Conservation (phyloP, 805 yeast genomes). For the Komagataella phaffii region DNA sequence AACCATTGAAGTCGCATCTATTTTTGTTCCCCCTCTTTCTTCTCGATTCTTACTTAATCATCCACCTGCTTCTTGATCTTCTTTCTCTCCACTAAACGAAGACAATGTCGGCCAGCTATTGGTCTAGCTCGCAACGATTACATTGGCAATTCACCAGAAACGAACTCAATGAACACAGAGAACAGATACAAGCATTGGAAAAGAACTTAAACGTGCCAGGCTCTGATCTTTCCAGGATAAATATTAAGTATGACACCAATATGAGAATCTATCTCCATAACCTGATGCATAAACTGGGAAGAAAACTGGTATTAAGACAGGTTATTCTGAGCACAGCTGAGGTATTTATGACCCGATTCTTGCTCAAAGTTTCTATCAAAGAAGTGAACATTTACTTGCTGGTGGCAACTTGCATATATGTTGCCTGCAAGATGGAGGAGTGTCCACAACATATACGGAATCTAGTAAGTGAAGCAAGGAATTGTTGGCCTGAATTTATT, state of each 20-base stretch:
- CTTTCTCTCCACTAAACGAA: not conserved
- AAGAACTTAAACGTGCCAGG: slow-evolving; percentile 4
- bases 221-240: slow-evolving; percentile 12
- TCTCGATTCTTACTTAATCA: not conserved
- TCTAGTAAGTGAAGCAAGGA: slow-evolving; percentile 71
- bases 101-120: slow-evolving; percentile 67
- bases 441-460: slow-evolving; percentile 88
- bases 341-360: slow-evolving; percentile 66
- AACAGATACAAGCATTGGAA: slow-evolving; percentile 10
- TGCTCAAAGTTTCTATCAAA: slow-evolving; percentile 55
- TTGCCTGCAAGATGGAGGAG: slow-evolving; percentile 91
- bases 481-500: slow-evolving; percentile 88
- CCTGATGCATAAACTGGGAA: slow-evolving; percentile 50
- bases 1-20: not conserved
- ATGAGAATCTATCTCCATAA: slow-evolving; percentile 72
- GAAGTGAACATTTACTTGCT: slow-evolving; percentile 76
- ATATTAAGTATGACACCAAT: slow-evolving; percentile 38
- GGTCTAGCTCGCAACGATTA: slow-evolving; percentile 72
- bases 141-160: slow-evolving; percentile 74
- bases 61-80: not conserved
- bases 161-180: slow-evolving; percentile 21
- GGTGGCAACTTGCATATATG: slow-evolving; percentile 74
- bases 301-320: slow-evolving; percentile 68
- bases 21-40: not conserved
- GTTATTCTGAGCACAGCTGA: slow-evolving; percentile 83